A percentile compares a stretch with the other conserved stretches of the same genome.
Conservation (phyloP, 2,329 filamentous ascomycete species). For the Esteya vermicola region DNA sequence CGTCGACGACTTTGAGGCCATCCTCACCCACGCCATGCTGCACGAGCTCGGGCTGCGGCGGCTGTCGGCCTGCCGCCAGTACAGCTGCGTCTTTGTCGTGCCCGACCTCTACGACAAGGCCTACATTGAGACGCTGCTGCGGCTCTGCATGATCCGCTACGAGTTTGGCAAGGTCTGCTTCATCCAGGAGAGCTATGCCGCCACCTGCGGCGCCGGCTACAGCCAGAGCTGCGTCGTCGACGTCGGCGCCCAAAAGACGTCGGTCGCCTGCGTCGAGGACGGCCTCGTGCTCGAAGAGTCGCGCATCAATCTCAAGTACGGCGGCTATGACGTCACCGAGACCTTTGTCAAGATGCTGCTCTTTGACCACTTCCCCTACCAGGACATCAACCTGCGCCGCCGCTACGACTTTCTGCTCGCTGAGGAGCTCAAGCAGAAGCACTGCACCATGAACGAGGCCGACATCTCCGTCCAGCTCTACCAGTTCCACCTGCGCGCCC, state of each 20-base stretch:
- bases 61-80: conserved; percentile 73
- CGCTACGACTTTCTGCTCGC: conserved; percentile 88
- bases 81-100: conserved; percentile 93
- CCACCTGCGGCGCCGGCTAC: conserved; percentile 88
- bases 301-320: conserved; percentile 86
- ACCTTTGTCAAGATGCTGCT: conserved; percentile 97
- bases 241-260: conserved; percentile 93
- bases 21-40: conserved; percentile 75
- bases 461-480: conserved; percentile 79
- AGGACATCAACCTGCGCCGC: conserved; percentile 79
- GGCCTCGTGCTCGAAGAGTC: conserved; percentile 92
- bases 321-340: conserved; percentile 84
- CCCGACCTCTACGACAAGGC: conserved; percentile 93
- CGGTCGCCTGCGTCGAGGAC: conserved; percentile 92
- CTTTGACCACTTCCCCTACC: conserved; percentile 87
- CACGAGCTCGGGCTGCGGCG: conserved; percentile 67
- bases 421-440: conserved; percentile 88
- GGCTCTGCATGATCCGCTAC: conserved; percentile 78
- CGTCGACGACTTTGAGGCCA: conserved; percentile 73
- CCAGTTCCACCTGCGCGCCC: conserved; percentile 81
- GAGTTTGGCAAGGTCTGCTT: conserved; percentile 83
- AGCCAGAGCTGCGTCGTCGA: conserved; percentile 92
- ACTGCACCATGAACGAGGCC: conserved; percentile 80
- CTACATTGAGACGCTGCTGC: conserved; percentile 73
- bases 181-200: conserved; percentile 90